Base-by-base conservation (phyloP, 202 grass and related monocot genomes). In the Sporobolus alterniflorus region DNA sequence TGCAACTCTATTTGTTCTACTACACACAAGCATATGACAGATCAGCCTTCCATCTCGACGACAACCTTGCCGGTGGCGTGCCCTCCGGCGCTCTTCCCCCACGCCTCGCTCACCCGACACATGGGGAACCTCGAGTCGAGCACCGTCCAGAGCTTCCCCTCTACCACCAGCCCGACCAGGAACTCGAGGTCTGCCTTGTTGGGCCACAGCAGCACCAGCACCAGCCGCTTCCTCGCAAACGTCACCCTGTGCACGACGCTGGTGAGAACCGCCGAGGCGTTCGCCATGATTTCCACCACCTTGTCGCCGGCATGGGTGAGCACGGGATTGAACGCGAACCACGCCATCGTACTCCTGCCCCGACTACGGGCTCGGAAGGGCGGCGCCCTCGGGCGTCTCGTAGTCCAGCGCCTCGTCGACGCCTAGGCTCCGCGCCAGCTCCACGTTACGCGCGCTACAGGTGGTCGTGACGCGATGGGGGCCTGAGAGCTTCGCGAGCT, bases 401-500 rank as follows among this genome's bases (percentile, higher is more conserved):
- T 60, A 60, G 13, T 60, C 56, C 11, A 60, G 25, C 11, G 25
- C 56, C 56, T 60, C 56, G 56, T 60, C 56, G 56, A 25, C 56
- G 56, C 56, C 56, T 12, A 60, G 56, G 25, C 25, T 16, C 25
- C 56, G 9, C 11, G 29, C 25, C 10, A 60, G 56, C 22, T 60
- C 56, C 56, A 14, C 1, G 70, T 91, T 94, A 42, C 91, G 82
- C 12, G 78, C 65, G 6, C 94, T 91, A 39, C 94, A 94, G 32
- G 94, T 97, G 63, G 89, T 89, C 7, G 94, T 97, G 12, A 97
- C 81, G 24, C n/a, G n/a, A n/a, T 79, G 84, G 34, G 86, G 61
- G 74, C 82, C 90, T 6, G 69, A 89, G 12, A 90, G 71, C 74
- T 78, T 92, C 1, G 94, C 94, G 9, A 97, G 84, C 91, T 94